Base-by-base conservation (phyloP, 768 basidiomycete genomes). In the Mycena kentingensis region DNA sequence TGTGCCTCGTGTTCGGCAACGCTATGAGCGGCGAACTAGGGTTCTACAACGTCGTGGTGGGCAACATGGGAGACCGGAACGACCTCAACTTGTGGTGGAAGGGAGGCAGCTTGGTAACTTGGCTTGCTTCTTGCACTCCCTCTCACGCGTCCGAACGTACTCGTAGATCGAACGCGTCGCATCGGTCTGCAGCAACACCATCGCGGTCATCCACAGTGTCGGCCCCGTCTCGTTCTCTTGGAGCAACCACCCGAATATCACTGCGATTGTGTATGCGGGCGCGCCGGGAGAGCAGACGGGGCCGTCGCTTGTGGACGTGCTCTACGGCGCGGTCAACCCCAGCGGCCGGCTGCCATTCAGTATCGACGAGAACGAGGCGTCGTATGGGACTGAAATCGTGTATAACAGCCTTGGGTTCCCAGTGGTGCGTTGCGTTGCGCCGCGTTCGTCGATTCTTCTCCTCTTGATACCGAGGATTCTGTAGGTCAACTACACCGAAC, bases 191-290 rank as follows among this genome's bases (percentile, higher is more conserved):
- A 80, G 74, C 58, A 90, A 90, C 67, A 91, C 88, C 6, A 78
- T 94, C 50, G 93, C 90, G 24, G 80, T 94, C n/a, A 72, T 88
- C 3, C 85, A 92, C 67, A 83, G 82, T 11, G 88, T 91, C 31
- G 91, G 91, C 3, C 85, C 87, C 0, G 77, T 89, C 3, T 64
- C 79, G 15, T 78, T 92, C 64, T 65, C 74, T 6, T 93, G 90
- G 90, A 85, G 84, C 32, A 75, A 78, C 16, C 80, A 93, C 54
- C 83, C 88, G 4, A 93, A 93, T 54, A 78, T 85, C 58, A 83
- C 83, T 5, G 55, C 55, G 19, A 54, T 42, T 18, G 62, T 82
- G 19, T 78, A 74, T 49, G 79, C 79, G 13, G 83, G 83, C 25
- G 69, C 68, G 7, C 67, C 72, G 13, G 92, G 91, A 19, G 85